A percentile compares a stretch with the other conserved stretches of the same genome.
phyloP scores from a whole-genome alignment of 1,284 basidiomycete species.

The Lignosus rhinocerotis region DNA sequence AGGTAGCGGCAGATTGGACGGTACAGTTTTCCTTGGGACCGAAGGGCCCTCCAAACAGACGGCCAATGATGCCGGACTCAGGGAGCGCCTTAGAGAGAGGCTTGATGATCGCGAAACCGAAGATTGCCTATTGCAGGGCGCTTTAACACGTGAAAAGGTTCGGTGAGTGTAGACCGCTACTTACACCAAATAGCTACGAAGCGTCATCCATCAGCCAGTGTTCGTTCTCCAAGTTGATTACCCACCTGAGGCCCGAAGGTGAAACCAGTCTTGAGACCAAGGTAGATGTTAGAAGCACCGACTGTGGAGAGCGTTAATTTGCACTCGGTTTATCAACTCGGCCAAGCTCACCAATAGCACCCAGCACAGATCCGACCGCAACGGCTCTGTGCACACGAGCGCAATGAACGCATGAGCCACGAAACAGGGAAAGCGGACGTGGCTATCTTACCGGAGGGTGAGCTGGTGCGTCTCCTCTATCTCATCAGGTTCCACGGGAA shows the following conservation, averaged over 20 bases:
- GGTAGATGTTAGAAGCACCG: slow-evolving; percentile 45
- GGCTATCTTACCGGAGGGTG: slow-evolving; percentile 41
- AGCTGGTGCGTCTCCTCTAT: slow-evolving; percentile 56
- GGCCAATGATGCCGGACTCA: slow-evolving; percentile 44
- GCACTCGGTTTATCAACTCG: slow-evolving; percentile 6
- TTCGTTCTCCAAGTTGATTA: not conserved
- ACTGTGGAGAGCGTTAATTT: slow-evolving; percentile 17
- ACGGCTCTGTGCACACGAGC: slow-evolving; percentile 43
- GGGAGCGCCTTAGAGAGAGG: slow-evolving; percentile 52
- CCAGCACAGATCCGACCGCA: slow-evolving; percentile 57
- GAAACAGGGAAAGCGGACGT: not conserved
- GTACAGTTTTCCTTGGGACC: slow-evolving; percentile 72
- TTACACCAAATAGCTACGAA: slow-evolving; percentile 49
- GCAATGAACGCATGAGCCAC: not conserved
- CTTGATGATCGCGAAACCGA: slow-evolving; percentile 68
- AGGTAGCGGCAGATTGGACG: slow-evolving; percentile 54
- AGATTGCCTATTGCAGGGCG: slow-evolving; percentile 43
- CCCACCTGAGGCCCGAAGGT: slow-evolving; percentile 58
- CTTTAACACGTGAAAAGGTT: too few relatives aligned
- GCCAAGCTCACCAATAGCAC: slow-evolving; percentile 45
- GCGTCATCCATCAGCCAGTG: not conserved
- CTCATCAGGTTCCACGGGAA: slow-evolving; percentile 53
- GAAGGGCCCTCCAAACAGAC: slow-evolving; percentile 58
- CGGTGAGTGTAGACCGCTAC: slow-evolving; percentile 16
- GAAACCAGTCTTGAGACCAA: slow-evolving; percentile 70